A percentile compares a stretch with the other conserved stretches of the same genome.
phyloP scores from a whole-genome alignment of 1,284 basidiomycete genomes.

The Takashimella koratensis region DNA sequence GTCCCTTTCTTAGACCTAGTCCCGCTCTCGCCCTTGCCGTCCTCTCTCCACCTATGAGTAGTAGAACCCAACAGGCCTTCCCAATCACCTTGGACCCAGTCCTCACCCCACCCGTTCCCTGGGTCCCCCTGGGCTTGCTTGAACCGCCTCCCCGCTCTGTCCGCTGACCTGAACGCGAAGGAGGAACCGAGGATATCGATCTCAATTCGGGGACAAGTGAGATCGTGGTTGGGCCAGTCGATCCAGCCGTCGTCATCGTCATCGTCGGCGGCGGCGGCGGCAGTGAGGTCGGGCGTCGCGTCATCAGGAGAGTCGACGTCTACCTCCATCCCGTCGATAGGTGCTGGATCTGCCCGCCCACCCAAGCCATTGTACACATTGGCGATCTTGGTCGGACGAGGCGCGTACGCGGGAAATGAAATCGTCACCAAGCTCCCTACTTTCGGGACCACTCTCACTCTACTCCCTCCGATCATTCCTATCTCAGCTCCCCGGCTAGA shows the following conservation, averaged over 20 bases:
- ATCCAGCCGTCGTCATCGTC: constrained; percentile 3
- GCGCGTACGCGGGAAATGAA: constrained; percentile 44
- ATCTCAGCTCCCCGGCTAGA: too few species aligned
- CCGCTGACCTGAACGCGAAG: constrained; percentile 48
- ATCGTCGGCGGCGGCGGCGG: constrained; percentile 1
- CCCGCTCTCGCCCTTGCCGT: constrained; percentile 1
- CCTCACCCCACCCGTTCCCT: constrained; percentile 44
- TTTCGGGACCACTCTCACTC: constrained; percentile 49
- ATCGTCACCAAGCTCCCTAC: constrained; percentile 46
- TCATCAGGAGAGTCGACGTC: not conserved
- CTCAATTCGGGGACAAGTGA: constrained; percentile 34
- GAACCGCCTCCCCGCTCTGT: constrained; percentile 51
- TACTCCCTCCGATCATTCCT: constrained; percentile 12
- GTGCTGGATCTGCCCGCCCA: not conserved
- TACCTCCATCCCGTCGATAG: not conserved
- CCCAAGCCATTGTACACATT: not conserved
- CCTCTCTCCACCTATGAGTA: not conserved
- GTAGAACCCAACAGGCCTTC: constrained; percentile 13
- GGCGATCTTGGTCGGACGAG: constrained; percentile 3
- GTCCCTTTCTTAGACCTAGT: constrained; percentile 2
- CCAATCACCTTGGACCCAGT: constrained; percentile 41
- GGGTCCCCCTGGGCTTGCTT: constrained; percentile 38
- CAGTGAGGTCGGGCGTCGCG: not conserved
- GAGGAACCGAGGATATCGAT: constrained; percentile 48
- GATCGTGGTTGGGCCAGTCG: constrained; percentile 16